phyloP scores from a whole-genome alignment of 768 basidiomycete genomes.

The Pleurotus pulmonarius region DNA sequence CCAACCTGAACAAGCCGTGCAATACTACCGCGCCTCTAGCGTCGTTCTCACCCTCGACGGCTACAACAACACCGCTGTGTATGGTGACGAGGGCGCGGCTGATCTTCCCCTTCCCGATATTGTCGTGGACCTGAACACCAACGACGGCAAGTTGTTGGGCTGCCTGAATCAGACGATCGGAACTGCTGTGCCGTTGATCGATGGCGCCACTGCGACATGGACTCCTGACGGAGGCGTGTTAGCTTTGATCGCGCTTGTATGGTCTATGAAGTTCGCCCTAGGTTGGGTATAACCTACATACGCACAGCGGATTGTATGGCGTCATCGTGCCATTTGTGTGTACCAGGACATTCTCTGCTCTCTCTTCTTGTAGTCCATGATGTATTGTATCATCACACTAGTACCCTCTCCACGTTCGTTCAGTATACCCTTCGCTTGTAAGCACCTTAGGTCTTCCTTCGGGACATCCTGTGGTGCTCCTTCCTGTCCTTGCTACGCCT shows the following conservation, averaged over 20 bases:
- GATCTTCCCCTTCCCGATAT: conserved; percentile 38
- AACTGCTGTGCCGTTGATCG: conserved; percentile 20
- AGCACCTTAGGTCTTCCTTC: no score
- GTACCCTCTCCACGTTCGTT: no score
- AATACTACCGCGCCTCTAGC: conserved; percentile 59
- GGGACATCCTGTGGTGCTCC: no score
- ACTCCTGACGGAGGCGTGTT: background rate
- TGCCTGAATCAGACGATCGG: conserved; percentile 58
- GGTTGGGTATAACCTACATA: background rate
- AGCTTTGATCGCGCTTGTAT: background rate
- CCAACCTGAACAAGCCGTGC: conserved; percentile 45
- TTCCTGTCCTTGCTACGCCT: no score
- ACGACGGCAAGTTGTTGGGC: conserved; percentile 38
- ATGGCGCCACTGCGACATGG: conserved; percentile 4
- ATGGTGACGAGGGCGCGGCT: conserved; percentile 27
- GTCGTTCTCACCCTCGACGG: conserved; percentile 53
- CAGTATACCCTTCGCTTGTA: no score
- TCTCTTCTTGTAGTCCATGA: no score
- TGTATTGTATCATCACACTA: no score
- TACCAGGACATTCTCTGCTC: no score
- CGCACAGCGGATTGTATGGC: no score
- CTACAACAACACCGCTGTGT: conserved; percentile 55
- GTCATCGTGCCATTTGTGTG: no score
- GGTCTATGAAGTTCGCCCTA: background rate
- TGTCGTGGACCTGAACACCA: conserved; percentile 14